These are phyloP conservation scores for Hyaloscypha bicolor DNA, from an alignment of 495 filamentous ascomycete genomes.

Conservation along the genomic window DNA sequence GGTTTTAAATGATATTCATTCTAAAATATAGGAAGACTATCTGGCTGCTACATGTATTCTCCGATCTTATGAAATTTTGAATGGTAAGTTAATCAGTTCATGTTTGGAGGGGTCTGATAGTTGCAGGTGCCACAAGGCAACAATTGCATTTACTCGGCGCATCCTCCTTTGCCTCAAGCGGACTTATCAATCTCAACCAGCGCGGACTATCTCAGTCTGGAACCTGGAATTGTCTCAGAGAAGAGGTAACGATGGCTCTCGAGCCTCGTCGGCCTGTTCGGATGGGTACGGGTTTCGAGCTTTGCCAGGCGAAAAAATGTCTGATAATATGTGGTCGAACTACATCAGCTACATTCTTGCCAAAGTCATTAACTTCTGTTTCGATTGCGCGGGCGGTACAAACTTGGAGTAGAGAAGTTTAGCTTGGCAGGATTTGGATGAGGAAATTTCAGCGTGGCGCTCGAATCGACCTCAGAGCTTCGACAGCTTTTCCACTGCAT, in stretches of 20 bases:
- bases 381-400: neutral
- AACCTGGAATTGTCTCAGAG: constrained; percentile 39
- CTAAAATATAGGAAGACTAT: constrained; percentile 18
- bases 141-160: constrained; percentile 30
- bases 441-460: neutral
- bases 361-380: constrained; percentile 9
- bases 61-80: constrained; percentile 43
- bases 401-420: neutral
- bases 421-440: neutral
- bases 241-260: constrained; percentile 40
- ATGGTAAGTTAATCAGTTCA: constrained; percentile 20
- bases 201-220: constrained; percentile 32
- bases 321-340: neutral
- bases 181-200: constrained; percentile 14
- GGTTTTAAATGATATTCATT: constrained; percentile 14
- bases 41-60: constrained; percentile 43
- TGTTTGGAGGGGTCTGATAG: constrained; percentile 24
- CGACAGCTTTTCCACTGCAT: neutral
- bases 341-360: constrained; percentile 5
- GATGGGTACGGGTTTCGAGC: constrained; percentile 32
- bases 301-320: constrained; percentile 14
- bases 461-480: neutral
- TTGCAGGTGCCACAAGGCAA: constrained; percentile 29
- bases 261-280: constrained; percentile 29
- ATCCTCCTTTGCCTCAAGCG: constrained; percentile 33